These are phyloP conservation scores for Eucalyptus dawsonii DNA, from an alignment of 345 rosid genomes.

Conservation along the genomic window DNA sequence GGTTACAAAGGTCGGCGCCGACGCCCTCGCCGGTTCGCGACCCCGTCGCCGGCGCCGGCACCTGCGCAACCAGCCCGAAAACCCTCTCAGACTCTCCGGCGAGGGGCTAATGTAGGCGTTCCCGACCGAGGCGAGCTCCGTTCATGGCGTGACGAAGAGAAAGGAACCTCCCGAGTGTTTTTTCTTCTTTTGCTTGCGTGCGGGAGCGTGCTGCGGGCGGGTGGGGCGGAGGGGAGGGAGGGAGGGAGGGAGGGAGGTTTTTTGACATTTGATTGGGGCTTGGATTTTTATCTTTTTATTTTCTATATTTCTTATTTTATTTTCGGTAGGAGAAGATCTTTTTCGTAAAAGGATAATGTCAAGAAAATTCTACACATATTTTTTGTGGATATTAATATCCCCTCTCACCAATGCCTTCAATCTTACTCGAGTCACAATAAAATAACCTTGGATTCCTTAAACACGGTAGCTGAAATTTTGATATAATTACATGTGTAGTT, in stretches of 20 bases:
- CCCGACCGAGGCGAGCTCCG: neutral
- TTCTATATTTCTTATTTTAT: neutral
- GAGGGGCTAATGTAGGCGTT: neutral
- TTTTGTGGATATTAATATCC: neutral
- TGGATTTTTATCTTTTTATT: neutral
- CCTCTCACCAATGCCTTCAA: neutral
- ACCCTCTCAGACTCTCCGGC: neutral
- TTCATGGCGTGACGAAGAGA: neutral
- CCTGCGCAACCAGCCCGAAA: neutral
- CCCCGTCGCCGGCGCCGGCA: neutral
- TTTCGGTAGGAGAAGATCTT: neutral
- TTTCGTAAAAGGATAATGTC: neutral
- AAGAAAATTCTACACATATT: neutral
- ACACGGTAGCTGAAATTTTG: neutral
- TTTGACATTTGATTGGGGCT: neutral
- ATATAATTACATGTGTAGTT: neutral
- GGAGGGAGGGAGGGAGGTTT: neutral
- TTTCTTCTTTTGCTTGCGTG: neutral
- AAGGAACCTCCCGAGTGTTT: neutral
- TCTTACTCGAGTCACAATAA: neutral
- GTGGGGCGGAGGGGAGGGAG: neutral
- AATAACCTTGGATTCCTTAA: neutral
- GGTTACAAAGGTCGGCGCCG: neutral
- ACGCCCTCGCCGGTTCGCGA: neutral
- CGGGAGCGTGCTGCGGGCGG: neutral